Conservation (phyloP, 1,139 yeast genomes). For the Zygosaccharomyces sapae region DNA sequence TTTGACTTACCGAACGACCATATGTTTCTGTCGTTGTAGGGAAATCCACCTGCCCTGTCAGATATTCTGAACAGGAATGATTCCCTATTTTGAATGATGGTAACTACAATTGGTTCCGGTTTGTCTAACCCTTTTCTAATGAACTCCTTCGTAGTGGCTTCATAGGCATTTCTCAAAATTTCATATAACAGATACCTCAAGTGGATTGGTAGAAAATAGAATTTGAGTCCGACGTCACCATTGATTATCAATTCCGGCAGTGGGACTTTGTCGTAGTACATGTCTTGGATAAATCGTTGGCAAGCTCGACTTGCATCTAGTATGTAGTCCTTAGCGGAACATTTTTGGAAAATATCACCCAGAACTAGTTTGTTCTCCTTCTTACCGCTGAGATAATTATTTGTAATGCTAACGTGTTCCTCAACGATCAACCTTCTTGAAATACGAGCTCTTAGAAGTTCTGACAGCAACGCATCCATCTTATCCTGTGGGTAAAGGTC, state of each 20-base stretch:
- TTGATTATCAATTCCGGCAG: conserved; percentile 75
- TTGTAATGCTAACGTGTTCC: conserved; percentile 77
- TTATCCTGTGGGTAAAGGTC: conserved; percentile 57
- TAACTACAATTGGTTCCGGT: conserved; percentile 59
- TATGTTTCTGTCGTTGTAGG: conserved; percentile 41
- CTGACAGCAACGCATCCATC: conserved; percentile 69
- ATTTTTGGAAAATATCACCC: conserved; percentile 80
- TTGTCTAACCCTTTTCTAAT: conserved; percentile 36
- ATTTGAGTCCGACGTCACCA: conserved; percentile 56
- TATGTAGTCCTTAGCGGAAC: conserved; percentile 71
- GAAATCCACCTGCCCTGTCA: conserved; percentile 83
- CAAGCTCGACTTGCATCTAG: conserved; percentile 42
- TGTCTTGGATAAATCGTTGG: conserved; percentile 44
- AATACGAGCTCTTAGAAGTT: conserved; percentile 76
- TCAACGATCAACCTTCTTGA: conserved; percentile 87
- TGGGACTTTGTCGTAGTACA: conserved; percentile 50
- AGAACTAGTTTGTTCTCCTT: conserved; percentile 48
- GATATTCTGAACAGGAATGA: conserved; percentile 73
- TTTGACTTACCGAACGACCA: conserved; percentile 85
- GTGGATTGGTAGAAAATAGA: conserved; percentile 84
- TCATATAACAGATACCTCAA: conserved; percentile 83
- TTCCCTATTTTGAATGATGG: conserved; percentile 62
- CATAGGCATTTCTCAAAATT: conserved; percentile 75
- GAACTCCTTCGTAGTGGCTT: conserved; percentile 60
- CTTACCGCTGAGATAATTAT: conserved; percentile 47